phyloP scores from a whole-genome alignment of 2,329 filamentous ascomycete genomes.

The Mycosphaerella sp. region DNA sequence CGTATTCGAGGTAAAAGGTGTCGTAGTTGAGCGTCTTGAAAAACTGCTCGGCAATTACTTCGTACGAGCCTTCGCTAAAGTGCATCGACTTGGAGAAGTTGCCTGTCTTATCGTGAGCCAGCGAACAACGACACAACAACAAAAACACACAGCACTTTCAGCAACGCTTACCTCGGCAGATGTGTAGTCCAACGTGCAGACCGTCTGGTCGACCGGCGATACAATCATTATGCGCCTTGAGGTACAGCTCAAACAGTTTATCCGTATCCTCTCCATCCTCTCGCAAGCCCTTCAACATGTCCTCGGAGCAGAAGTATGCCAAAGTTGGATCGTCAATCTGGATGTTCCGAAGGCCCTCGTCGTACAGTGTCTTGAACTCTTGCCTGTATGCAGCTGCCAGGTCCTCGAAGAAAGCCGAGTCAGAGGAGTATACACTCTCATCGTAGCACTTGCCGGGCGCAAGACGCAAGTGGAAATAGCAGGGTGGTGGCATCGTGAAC shows the following conservation, averaged over 20 bases:
- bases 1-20: slow-evolving; percentile 39
- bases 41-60: slow-evolving; percentile 35
- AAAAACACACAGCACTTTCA: neutral
- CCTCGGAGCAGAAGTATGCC: slow-evolving; percentile 36
- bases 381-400: slow-evolving; percentile 33
- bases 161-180: slow-evolving; percentile 33
- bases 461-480: slow-evolving; percentile 36
- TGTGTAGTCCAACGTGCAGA: slow-evolving; percentile 37
- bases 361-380: slow-evolving; percentile 35
- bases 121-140: too few species aligned
- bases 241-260: slow-evolving; percentile 34
- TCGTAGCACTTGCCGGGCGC: slow-evolving; percentile 35
- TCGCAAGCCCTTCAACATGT: slow-evolving; percentile 33
- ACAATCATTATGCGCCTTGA: slow-evolving; percentile 36
- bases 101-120: slow-evolving; percentile 20
- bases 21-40: slow-evolving; percentile 37
- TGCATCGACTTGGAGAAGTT: slow-evolving; percentile 38
- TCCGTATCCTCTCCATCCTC: slow-evolving; percentile 36
- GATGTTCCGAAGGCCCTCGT: slow-evolving; percentile 33
- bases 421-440: slow-evolving; percentile 31
- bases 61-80: slow-evolving; percentile 37
- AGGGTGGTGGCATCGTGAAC: slow-evolving; percentile 37
- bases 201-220: slow-evolving; percentile 33
- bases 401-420: slow-evolving; percentile 36
- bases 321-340: slow-evolving; percentile 38